phyloP scores from a whole-genome alignment of 2,329 filamentous ascomycete species.

The Cercospora sojina region DNA sequence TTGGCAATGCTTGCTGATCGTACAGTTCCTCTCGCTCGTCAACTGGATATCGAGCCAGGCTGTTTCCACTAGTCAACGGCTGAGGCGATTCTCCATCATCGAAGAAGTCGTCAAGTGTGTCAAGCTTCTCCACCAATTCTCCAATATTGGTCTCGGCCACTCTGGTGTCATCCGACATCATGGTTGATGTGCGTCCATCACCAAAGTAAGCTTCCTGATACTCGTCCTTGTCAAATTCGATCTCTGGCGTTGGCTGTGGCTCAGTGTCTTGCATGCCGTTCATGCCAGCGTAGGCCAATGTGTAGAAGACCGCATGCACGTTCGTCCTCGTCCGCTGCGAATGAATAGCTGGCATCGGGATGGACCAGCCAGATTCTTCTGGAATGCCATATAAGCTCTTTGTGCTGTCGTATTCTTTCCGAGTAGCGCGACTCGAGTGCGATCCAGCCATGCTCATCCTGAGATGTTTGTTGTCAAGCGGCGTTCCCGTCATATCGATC shows the following conservation, averaged over 20 bases:
- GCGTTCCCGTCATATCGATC: constrained; percentile 82
- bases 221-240: constrained; percentile 91
- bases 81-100: constrained; percentile 40
- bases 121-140: constrained; percentile 68
- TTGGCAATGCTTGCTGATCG: constrained; percentile 88
- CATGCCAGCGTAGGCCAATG: constrained; percentile 46
- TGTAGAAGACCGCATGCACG: constrained; percentile 94
- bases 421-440: constrained; percentile 73
- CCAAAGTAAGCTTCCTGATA: constrained; percentile 75
- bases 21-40: constrained; percentile 75
- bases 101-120: constrained; percentile 58
- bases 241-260: constrained; percentile 71
- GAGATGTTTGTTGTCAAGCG: constrained; percentile 90
- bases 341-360: constrained; percentile 87
- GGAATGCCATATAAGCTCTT: constrained; percentile 96
- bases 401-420: constrained; percentile 92
- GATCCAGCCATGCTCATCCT: constrained; percentile 97
- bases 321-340: constrained; percentile 84
- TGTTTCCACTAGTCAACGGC: constrained; percentile 14
- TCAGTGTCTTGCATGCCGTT: constrained; percentile 47
- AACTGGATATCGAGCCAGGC: constrained; percentile 23
- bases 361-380: constrained; percentile 92
- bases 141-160: constrained; percentile 68
- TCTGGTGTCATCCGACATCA: constrained; percentile 82
- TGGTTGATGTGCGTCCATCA: constrained; percentile 71